These are phyloP conservation scores for Parmales sp. DNA, from an alignment of 108 stramenopile genomes.

Conservation along the genomic window DNA sequence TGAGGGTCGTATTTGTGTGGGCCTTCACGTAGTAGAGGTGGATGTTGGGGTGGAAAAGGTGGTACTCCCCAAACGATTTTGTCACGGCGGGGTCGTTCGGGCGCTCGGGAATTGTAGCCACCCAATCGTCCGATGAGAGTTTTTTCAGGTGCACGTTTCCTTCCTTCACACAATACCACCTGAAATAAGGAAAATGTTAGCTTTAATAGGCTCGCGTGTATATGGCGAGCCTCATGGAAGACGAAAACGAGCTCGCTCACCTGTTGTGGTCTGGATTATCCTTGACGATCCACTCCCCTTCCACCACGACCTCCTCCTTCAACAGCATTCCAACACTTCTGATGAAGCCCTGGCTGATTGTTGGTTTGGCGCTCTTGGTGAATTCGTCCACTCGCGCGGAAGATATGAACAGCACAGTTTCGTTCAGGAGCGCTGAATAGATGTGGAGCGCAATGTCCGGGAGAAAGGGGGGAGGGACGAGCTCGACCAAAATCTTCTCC, in stretches of 20 bases:
- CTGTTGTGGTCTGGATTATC: neutral
- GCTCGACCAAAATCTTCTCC: neutral
- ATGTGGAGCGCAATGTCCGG: slow-evolving; percentile 2
- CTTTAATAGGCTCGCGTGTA: too few species aligned
- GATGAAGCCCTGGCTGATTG: neutral
- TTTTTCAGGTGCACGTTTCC: neutral
- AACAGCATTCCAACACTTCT: neutral
- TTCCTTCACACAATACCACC: neutral
- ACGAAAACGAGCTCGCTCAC: too few species aligned
- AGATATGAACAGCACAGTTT: neutral
- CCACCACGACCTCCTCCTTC: slow-evolving; percentile 1
- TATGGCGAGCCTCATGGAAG: too few species aligned
- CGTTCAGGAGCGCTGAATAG: neutral
- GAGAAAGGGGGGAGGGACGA: neutral
- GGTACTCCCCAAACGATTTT: too few species aligned
- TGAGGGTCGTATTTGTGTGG: too few species aligned
- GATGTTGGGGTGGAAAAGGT: too few species aligned
- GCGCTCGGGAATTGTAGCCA: too few species aligned
- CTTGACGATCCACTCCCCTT: neutral
- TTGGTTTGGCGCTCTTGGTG: neutral
- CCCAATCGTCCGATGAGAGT: too few species aligned
- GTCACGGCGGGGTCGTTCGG: too few species aligned
- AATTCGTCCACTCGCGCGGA: neutral
- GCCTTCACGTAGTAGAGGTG: too few species aligned
- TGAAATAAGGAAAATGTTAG: too few species aligned